phyloP scores from a whole-genome alignment of 768 basidiomycete species.

The Mrakia frigida region DNA sequence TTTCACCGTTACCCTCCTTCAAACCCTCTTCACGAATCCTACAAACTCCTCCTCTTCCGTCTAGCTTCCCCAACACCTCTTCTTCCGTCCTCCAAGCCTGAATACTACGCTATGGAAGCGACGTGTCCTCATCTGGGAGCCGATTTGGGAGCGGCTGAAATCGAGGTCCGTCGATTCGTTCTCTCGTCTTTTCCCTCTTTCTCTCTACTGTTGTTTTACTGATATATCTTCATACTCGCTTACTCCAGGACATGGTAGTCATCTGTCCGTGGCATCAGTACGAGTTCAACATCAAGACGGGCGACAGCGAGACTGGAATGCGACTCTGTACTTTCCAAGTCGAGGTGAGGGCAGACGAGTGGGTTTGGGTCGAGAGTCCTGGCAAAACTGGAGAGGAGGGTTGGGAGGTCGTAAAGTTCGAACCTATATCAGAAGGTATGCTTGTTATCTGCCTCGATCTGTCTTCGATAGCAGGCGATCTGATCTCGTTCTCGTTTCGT shows the following conservation, averaged over 20 bases:
- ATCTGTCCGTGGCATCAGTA: slow-evolving; percentile 68
- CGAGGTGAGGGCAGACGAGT: slow-evolving; percentile 46
- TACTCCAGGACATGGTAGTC: slow-evolving; percentile 52
- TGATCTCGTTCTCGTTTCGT: neutral
- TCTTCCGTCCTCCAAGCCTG: slow-evolving; percentile 19
- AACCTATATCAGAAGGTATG: slow-evolving; percentile 67
- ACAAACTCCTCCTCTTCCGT: slow-evolving; percentile 62
- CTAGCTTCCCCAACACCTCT: slow-evolving; percentile 45
- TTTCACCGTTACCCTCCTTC: slow-evolving; percentile 53
- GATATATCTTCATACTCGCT: neutral
- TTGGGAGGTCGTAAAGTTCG: slow-evolving; percentile 63
- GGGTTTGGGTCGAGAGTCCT: slow-evolving; percentile 60
- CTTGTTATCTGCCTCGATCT: neutral
- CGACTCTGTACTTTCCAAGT: slow-evolving; percentile 64
- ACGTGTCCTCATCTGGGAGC: slow-evolving; percentile 75
- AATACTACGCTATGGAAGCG: slow-evolving; percentile 75
- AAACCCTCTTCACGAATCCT: slow-evolving; percentile 57
- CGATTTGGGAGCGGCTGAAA: slow-evolving; percentile 52
- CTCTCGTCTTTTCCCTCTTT: neutral
- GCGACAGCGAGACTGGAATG: slow-evolving; percentile 59
- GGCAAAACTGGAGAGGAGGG: slow-evolving; percentile 47
- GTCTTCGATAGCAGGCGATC: neutral
- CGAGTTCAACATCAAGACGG: slow-evolving; percentile 62
- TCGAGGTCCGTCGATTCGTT: slow-evolving; percentile 1
- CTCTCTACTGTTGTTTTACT: neutral